Conservation (phyloP, 202 grass and related monocot species). For the Carex arenaria region DNA sequence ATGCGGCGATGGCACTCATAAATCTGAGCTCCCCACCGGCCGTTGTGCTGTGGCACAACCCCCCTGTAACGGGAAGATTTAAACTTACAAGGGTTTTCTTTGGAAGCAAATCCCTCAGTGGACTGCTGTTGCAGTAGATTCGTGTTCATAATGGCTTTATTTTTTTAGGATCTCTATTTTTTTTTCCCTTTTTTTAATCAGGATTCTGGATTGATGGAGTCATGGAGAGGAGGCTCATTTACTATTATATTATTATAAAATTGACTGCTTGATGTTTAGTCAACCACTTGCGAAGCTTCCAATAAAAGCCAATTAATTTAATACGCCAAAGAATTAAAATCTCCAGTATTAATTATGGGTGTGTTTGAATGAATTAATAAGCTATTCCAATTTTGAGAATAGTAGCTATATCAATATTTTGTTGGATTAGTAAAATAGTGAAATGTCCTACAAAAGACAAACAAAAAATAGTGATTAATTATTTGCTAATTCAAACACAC, state of each 20-base stretch:
- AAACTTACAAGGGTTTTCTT: slow-evolving; percentile 35
- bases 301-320: too few relatives aligned
- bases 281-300: too few relatives aligned
- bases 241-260: background rate
- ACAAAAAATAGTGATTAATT: too few relatives aligned
- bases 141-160: background rate
- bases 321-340: too few relatives aligned
- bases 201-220: background rate
- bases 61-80: slow-evolving; percentile 67
- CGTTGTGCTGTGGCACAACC: slow-evolving; percentile 88
- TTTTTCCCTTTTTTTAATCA: background rate
- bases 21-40: slow-evolving; percentile 89
- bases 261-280: too few relatives aligned
- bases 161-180: background rate
- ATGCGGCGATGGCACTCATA: slow-evolving; percentile 92
- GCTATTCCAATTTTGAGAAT: too few relatives aligned
- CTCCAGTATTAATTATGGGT: too few relatives aligned
- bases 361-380: too few relatives aligned
- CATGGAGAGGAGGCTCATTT: background rate
- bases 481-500: too few relatives aligned
- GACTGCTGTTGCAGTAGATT: background rate
- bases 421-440: too few relatives aligned
- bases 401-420: too few relatives aligned
- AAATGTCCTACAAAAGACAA: too few relatives aligned
- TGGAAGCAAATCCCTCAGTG: background rate